Evolutionary conservation across 2,329 filamentous ascomycete genomes (phyloP).

Genomic region (Emmonsia crescens): DNA sequence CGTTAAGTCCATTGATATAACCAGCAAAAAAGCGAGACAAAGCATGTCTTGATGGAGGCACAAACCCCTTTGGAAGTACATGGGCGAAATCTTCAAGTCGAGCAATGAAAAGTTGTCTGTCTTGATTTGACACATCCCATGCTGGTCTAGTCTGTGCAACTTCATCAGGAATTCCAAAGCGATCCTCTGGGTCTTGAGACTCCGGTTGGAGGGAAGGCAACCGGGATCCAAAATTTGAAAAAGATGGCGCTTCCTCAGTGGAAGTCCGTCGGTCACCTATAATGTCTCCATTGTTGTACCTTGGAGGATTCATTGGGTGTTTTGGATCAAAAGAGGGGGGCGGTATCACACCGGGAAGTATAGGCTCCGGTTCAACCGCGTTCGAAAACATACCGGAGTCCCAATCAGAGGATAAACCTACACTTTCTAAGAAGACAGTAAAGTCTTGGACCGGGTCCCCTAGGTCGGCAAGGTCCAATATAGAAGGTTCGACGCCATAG

Average conservation of each 20-base stretch:
- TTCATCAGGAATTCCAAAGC: slow-evolving; percentile 32
- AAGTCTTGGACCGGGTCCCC: slow-evolving; percentile 41
- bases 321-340: slow-evolving; percentile 29
- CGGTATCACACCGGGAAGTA: slow-evolving; percentile 26
- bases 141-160: slow-evolving; percentile 28
- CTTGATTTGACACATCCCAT: slow-evolving; percentile 38
- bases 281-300: slow-evolving; percentile 31
- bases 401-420: slow-evolving; percentile 41
- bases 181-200: slow-evolving; percentile 34
- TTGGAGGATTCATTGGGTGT: slow-evolving; percentile 19
- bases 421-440: slow-evolving; percentile 38
- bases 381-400: slow-evolving; percentile 38
- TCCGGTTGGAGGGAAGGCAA: slow-evolving; percentile 39
- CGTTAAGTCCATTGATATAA: slow-evolving; percentile 42
- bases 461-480: slow-evolving; percentile 36
- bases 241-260: slow-evolving; percentile 33
- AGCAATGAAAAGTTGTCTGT: slow-evolving; percentile 35
- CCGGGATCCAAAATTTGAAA: slow-evolving; percentile 39
- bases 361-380: slow-evolving; percentile 28
- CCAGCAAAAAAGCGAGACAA: slow-evolving; percentile 41
- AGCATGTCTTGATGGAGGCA: slow-evolving; percentile 39
- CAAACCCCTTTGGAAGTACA: slow-evolving; percentile 37
- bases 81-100: slow-evolving; percentile 37
- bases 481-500: slow-evolving; percentile 35
- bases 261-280: slow-evolving; percentile 28